A percentile compares a stretch with the other conserved stretches of the same genome.
Conservation (phyloP, 2,329 filamentous ascomycete genomes). For the Aspergillus udagawae region DNA sequence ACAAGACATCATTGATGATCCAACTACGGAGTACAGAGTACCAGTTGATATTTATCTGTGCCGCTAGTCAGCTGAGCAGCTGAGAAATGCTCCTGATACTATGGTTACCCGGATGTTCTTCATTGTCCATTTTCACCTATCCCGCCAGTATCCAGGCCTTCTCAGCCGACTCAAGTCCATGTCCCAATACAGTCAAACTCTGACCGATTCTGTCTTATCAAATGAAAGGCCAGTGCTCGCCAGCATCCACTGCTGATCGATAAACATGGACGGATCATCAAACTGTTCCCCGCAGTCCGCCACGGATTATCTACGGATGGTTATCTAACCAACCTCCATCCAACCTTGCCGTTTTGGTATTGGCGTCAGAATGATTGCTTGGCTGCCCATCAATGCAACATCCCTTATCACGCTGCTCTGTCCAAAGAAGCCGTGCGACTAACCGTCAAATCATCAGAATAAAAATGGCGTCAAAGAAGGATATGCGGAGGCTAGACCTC, state of each 20-base stretch:
- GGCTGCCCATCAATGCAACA: slow-evolving; percentile 6
- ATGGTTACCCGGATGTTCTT: neutral
- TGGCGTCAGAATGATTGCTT: slow-evolving; percentile 14
- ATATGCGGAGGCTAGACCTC: slow-evolving; percentile 71
- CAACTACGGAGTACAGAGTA: too few species aligned
- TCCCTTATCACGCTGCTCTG: slow-evolving; percentile 1
- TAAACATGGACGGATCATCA: too few species aligned
- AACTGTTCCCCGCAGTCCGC: neutral
- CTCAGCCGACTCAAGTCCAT: too few species aligned
- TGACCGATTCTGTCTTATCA: too few species aligned
- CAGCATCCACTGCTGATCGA: too few species aligned
- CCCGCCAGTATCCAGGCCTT: too few species aligned
- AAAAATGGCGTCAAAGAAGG: slow-evolving; percentile 66
- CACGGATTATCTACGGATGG: neutral
- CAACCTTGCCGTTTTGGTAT: slow-evolving; percentile 17
- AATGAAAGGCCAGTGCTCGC: too few species aligned
- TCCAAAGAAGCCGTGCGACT: neutral
- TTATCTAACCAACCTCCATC: neutral
- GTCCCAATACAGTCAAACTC: too few species aligned
- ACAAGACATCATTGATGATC: neutral
- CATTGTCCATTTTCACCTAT: too few species aligned
- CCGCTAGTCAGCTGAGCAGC: neutral
- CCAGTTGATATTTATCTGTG: too few species aligned
- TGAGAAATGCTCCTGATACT: neutral
- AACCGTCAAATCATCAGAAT: slow-evolving; percentile 1